Evolutionary conservation across 805 yeast species (phyloP).

Genomic region (Tetrapisispora arboricola): DNA sequence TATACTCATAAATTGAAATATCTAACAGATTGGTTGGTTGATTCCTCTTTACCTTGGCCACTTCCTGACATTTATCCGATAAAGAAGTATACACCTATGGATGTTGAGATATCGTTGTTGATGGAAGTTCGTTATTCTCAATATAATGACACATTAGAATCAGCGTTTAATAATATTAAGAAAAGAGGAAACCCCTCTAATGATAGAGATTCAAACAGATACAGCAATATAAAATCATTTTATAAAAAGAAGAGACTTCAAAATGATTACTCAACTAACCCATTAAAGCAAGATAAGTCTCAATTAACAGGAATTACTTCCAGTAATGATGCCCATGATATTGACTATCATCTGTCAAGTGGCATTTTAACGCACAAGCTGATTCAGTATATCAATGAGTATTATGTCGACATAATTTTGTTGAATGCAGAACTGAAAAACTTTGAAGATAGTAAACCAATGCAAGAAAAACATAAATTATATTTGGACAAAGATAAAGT

Average conservation of each 20-base stretch:
- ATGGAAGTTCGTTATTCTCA: slow-evolving; percentile 60
- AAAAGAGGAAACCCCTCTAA: slow-evolving; percentile 6
- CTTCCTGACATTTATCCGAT: slow-evolving; percentile 62
- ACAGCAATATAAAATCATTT: slow-evolving; percentile 24
- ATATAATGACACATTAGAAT: slow-evolving; percentile 35
- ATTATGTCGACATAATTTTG: slow-evolving; percentile 35
- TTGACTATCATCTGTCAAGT: slow-evolving; percentile 26
- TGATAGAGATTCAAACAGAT: slow-evolving; percentile 4
- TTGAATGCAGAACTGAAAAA: slow-evolving; percentile 39
- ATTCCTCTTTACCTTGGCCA: slow-evolving; percentile 52
- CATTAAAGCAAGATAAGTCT: slow-evolving; percentile 44
- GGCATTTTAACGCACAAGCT: slow-evolving; percentile 53
- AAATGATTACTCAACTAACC: slow-evolving; percentile 61
- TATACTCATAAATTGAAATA: slow-evolving; percentile 56
- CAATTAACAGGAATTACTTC: slow-evolving; percentile 41
- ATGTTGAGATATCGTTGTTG: slow-evolving; percentile 68
- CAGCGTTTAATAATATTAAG: slow-evolving; percentile 16
- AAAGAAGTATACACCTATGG: slow-evolving; percentile 52
- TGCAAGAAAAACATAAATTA: slow-evolving; percentile 35
- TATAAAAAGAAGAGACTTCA: slow-evolving; percentile 55
- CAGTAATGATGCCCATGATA: slow-evolving; percentile 29
- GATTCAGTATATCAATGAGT: slow-evolving; percentile 44
- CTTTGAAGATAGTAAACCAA: slow-evolving; percentile 32
- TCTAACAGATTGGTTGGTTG: slow-evolving; percentile 50
- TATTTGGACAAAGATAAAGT: slow-evolving; percentile 37